Evolutionary conservation across 2,329 filamentous ascomycete species (phyloP), one percentile per base, ranked within the genome.

Genomic region (Penicillium sp.): DNA sequence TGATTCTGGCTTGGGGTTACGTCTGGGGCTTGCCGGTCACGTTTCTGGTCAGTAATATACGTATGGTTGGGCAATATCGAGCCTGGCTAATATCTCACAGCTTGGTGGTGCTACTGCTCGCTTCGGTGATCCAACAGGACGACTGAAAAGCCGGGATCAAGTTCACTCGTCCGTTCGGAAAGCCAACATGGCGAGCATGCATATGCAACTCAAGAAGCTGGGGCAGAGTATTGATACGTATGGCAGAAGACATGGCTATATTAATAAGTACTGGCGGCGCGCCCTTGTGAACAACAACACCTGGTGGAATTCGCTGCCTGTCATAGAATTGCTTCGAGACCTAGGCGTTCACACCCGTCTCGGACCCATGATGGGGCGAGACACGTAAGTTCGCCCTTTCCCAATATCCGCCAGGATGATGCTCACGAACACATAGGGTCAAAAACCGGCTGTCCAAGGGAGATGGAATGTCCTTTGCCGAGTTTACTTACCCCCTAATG

Each of bases 391-490:
- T 42, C 57, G 21, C 53, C 29, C 7, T 3, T 33, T 21, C 6
- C 43, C n/a, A n/a, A n/a, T 47, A n/a, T 19, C 34, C n/a, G n/a
- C n/a, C n/a, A n/a, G n/a, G n/a, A n/a, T n/a, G n/a, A n/a, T n/a
- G n/a, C n/a, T n/a, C n/a, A n/a, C n/a, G n/a, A n/a, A n/a, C n/a
- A n/a, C n/a, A n/a, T n/a, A 83, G 80, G 31, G 89, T 94, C 48
- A 93, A 88, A 69, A 83, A 82, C 50, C 88, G 89, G 64, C 78
- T 97, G 75, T 78, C 79, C n/a, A 83, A 83, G 45, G 88, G 88
- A 35, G 87, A 93, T 56, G 94, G 93, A 59, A 91, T 98, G 85
- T 94, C 90, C 0, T 86, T 94, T 61, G 84, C 88, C 32, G 93
- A 98, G 66, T 95, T 98, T 68, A 80, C 83, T 37, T 98, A 98